Base-by-base conservation (phyloP, 139 green algal species). In the Yamagishiella unicocca region DNA sequence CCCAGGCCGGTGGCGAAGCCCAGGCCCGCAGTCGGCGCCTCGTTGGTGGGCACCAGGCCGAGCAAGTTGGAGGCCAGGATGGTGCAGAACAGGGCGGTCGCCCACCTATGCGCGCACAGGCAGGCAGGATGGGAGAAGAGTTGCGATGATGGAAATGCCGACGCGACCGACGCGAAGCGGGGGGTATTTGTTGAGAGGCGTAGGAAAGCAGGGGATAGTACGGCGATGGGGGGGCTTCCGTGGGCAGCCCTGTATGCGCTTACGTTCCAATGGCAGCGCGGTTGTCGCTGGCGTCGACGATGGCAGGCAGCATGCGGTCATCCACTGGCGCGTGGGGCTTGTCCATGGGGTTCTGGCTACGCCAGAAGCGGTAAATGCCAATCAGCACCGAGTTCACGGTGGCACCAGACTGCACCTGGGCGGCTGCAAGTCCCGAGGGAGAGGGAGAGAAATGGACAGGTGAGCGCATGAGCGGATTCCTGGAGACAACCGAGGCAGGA, bases 31-130 rank as follows among this genome's bases (percentile, higher is more conserved):
- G 90, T 93, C 54, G 87, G 90, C 5, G 87, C 90, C 90, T 91
- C 90, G 54, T 91, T 91, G 90, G 90, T 91, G 55, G 90, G 90
- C 24, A 90, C 58, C 71, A 93, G 84, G 33, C 90, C 90, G 54
- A 93, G 72, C 73, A 91, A 12, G 87, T 93, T 93, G 87, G 84
- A 93, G 33, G 90, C 79, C 43, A 93, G 79, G 67, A 93, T 93
- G 81, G 87, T 91, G 74, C 87, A 84, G 84, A 91, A 93, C 35
- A 93, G 67, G 22, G 90, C 85, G 43, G 90, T 89, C 66, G 61
- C 77, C 90, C 87, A 93, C 50, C 81, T 87, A 64, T 9, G 37
- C 12, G 76, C 0, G 53, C 4, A 21, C 50, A 19, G 35, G 25
- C 31, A 72, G 31, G 17, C 12, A n/a, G 45, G 33, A 66, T 0